These are phyloP conservation scores for Panicum miliaceum DNA, from an alignment of 176 grass and related monocot genomes.

Conservation along the genomic window DNA sequence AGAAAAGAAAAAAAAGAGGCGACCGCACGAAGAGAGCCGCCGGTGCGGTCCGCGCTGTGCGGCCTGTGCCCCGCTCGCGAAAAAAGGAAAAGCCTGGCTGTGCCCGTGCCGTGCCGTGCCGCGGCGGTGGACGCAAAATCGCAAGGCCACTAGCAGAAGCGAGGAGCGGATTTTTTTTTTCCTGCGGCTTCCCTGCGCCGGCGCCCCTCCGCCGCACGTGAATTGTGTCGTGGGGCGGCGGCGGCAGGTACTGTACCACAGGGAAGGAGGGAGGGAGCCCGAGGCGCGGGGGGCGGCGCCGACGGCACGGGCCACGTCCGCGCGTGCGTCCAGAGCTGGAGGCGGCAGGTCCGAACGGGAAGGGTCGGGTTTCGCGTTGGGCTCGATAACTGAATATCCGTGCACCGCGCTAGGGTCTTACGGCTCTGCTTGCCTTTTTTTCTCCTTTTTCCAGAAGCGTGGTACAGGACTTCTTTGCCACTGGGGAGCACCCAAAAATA, in stretches of 20 bases:
- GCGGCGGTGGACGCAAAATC: constrained; percentile 7
- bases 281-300: constrained; percentile 2
- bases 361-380: neutral
- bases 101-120: neutral
- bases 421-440: neutral
- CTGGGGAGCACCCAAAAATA: too few relatives aligned
- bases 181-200: neutral
- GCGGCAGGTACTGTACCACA: neutral
- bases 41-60: neutral
- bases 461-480: too few relatives aligned
- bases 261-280: neutral
- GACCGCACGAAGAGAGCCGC: neutral
- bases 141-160: neutral
- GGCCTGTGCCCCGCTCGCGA: neutral
- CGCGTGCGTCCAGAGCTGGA: constrained; percentile 11
- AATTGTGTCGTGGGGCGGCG: neutral
- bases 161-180: neutral
- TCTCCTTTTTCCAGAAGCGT: neutral
- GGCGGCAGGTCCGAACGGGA: too few relatives aligned
- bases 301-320: neutral
- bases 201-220: neutral
- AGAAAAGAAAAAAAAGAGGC: neutral
- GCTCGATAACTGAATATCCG: neutral
- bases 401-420: neutral
- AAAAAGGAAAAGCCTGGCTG: neutral